phyloP scores from a whole-genome alignment of 2,329 filamentous ascomycete genomes.

The Ploettnerulaceae sp. region DNA sequence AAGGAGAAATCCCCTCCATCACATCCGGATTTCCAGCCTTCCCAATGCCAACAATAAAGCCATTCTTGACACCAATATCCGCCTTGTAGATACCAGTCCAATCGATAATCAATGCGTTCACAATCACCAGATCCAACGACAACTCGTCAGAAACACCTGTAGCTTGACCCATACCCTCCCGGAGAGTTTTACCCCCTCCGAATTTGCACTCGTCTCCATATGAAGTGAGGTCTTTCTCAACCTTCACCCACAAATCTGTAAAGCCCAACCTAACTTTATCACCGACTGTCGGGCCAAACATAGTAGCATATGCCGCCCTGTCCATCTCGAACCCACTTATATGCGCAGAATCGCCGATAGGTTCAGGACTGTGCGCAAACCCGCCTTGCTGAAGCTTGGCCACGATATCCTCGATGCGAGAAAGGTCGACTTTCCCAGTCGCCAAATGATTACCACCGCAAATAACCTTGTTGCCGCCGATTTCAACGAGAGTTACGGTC shows the following conservation, averaged over 20 bases:
- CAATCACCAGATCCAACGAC: slow-evolving; percentile 78
- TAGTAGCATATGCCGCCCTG: slow-evolving; percentile 70
- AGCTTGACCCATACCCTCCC: slow-evolving; percentile 94
- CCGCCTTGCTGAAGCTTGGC: slow-evolving; percentile 63
- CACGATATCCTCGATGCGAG: slow-evolving; percentile 61
- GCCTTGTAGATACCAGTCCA: slow-evolving; percentile 94
- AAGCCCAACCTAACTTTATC: slow-evolving; percentile 77
- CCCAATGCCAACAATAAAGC: slow-evolving; percentile 80
- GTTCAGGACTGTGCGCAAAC: slow-evolving; percentile 73
- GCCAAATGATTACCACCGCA: slow-evolving; percentile 80
- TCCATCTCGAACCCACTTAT: slow-evolving; percentile 67
- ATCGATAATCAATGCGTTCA: slow-evolving; percentile 86
- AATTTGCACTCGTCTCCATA: slow-evolving; percentile 96
- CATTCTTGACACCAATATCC: slow-evolving; percentile 88
- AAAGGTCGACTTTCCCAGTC: slow-evolving; percentile 62
- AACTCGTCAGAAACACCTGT: slow-evolving; percentile 68
- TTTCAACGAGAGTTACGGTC: slow-evolving; percentile 85
- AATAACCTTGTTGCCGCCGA: slow-evolving; percentile 75
- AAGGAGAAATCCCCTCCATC: slow-evolving; percentile 77
- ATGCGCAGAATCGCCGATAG: slow-evolving; percentile 45
- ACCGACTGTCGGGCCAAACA: slow-evolving; percentile 91
- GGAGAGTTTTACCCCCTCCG: slow-evolving; percentile 86
- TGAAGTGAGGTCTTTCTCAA: slow-evolving; percentile 77
- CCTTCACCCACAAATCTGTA: slow-evolving; percentile 85
- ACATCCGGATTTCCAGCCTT: slow-evolving; percentile 97